A percentile compares a stretch with the other conserved stretches of the same genome.
These are phyloP conservation scores for Beauveria varroae DNA, from an alignment of 2,329 filamentous ascomycete species.

Conservation along the genomic window DNA sequence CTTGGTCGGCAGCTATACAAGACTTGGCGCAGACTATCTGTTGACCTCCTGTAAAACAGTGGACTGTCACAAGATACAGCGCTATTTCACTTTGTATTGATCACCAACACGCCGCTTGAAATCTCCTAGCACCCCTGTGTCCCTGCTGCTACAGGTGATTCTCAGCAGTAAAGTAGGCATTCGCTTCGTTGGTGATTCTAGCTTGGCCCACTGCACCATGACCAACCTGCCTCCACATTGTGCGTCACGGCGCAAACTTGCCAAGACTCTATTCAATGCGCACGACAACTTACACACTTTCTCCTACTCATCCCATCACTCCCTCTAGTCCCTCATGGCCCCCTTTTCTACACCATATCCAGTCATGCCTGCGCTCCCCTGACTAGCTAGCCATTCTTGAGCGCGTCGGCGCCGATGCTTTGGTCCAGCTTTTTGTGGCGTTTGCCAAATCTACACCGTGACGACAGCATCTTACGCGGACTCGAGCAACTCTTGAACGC, in stretches of 20 bases:
- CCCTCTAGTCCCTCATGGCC: background rate
- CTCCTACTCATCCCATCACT: background rate
- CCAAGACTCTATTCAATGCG: background rate
- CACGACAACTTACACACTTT: background rate
- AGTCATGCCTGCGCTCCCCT: background rate
- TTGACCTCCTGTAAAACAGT: background rate
- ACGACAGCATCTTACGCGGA: constrained; percentile 10
- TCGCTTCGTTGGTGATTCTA: no score
- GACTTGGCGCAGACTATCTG: background rate
- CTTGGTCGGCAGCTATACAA: background rate
- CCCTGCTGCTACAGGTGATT: no score
- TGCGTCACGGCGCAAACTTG: constrained; percentile 2
- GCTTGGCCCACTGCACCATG: no score
- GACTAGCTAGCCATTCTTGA: background rate
- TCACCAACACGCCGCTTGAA: no score
- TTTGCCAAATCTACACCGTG: background rate
- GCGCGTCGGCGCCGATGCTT: constrained; percentile 4
- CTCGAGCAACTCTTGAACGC: background rate
- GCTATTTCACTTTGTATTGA: no score
- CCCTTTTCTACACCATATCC: background rate
- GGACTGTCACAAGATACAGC: background rate
- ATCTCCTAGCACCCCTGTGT: no score
- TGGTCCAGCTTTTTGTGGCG: background rate
- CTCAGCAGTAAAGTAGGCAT: no score
- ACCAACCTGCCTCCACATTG: background rate